These are phyloP conservation scores for Lentinus brumalis DNA, from an alignment of 768 basidiomycete genomes.

Conservation along the genomic window DNA sequence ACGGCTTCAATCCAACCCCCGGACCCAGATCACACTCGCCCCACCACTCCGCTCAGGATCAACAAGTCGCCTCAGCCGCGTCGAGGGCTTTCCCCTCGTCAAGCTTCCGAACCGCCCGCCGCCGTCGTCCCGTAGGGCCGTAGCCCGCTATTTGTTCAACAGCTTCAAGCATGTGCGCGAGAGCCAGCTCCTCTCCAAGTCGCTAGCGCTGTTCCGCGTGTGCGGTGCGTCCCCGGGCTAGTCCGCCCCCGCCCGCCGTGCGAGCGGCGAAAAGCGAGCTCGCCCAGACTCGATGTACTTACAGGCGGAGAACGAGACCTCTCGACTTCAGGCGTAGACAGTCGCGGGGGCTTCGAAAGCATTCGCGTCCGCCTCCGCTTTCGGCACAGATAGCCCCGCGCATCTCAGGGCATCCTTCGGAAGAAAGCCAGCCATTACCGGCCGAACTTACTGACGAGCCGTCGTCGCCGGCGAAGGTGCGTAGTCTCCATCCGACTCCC, in stretches of 20 bases:
- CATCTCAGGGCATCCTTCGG: too few species aligned
- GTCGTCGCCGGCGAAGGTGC: too few species aligned
- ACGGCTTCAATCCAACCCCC: conserved; percentile 22
- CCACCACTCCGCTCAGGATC: conserved; percentile 68
- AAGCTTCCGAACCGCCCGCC: conserved; percentile 23
- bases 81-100: conserved; percentile 33
- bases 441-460: too few species aligned
- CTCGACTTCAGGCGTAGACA: conserved; percentile 59
- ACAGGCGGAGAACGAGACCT: conserved; percentile 72
- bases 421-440: too few species aligned
- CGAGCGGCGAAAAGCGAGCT: conserved; percentile 79
- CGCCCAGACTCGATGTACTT: conserved; percentile 73
- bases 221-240: conserved; percentile 44
- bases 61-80: conserved; percentile 50
- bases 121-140: conserved; percentile 40
- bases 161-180: conserved; percentile 79
- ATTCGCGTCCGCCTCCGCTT: too few species aligned
- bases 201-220: conserved; percentile 82
- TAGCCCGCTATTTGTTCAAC: conserved; percentile 72
- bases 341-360: too few species aligned
- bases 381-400: too few species aligned
- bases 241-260: conserved; percentile 42
- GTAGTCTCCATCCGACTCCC: too few species aligned
- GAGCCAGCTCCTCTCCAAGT: conserved; percentile 85
- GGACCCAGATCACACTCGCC: conserved; percentile 40